Conservation (phyloP, 2,329 filamentous ascomycete species). For the Fusarium zealandicum region DNA sequence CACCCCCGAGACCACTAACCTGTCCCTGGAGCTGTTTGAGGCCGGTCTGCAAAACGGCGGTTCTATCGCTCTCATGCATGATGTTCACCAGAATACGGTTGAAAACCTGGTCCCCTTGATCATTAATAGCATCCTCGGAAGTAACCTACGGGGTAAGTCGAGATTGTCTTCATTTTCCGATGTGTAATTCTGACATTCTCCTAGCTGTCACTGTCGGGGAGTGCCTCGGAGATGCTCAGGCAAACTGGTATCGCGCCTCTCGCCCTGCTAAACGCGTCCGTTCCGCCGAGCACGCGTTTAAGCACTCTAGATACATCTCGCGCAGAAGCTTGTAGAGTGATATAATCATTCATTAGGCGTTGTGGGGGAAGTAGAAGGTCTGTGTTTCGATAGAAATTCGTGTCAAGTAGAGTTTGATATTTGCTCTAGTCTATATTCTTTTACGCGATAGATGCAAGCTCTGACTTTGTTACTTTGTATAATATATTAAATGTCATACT, state of each 20-base stretch:
- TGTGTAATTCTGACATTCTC: neutral
- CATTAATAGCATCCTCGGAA: conserved; percentile 6
- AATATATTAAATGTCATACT: too few relatives aligned
- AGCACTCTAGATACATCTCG: neutral
- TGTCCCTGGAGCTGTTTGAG: conserved; percentile 45
- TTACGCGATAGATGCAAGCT: too few relatives aligned
- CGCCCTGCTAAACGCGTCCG: neutral
- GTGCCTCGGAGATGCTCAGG: conserved; percentile 18
- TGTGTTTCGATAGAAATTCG: too few relatives aligned
- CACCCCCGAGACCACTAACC: conserved; percentile 52
- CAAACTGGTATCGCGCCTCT: neutral
- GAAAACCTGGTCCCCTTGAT: conserved; percentile 42
- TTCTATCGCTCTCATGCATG: conserved; percentile 58
- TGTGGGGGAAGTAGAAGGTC: neutral
- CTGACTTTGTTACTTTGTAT: too few relatives aligned
- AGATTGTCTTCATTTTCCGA: neutral
- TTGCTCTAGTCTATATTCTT: too few relatives aligned
- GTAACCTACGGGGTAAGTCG: conserved; percentile 15
- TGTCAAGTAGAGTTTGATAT: too few relatives aligned
- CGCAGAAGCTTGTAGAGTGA: neutral
- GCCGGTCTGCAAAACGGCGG: conserved; percentile 38
- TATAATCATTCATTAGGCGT: neutral
- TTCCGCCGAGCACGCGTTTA: neutral
- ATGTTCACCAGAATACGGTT: conserved; percentile 53
- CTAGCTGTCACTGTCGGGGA: conserved; percentile 25